phyloP scores from a whole-genome alignment of 1,284 basidiomycete species.

The Fomitopsis pinicola region DNA sequence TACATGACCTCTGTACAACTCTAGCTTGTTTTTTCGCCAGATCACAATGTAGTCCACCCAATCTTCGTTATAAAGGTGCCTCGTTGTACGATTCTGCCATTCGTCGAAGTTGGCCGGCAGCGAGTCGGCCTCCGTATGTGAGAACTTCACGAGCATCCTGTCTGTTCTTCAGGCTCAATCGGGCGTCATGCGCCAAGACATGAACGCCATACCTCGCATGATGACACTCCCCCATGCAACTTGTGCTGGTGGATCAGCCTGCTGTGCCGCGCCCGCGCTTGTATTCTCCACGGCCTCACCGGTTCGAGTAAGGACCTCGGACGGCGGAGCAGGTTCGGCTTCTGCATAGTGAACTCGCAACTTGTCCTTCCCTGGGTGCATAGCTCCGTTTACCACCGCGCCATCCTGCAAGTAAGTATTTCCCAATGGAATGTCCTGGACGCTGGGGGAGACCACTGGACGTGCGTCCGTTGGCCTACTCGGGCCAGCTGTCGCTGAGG shows the following conservation, averaged over 20 bases:
- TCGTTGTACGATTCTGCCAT: constrained; percentile 53
- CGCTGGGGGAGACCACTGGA: background rate
- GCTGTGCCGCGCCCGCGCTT: constrained; percentile 54
- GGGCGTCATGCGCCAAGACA: constrained; percentile 8
- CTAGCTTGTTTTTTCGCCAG: constrained; percentile 70
- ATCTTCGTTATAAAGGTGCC: constrained; percentile 59
- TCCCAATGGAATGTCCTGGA: background rate
- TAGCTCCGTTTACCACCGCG: background rate
- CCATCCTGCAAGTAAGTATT: background rate
- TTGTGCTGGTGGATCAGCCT: constrained; percentile 21
- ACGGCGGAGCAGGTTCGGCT: constrained; percentile 44
- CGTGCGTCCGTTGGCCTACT: background rate
- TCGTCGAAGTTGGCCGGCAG: constrained; percentile 65
- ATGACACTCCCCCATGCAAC: constrained; percentile 42
- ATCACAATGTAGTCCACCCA: constrained; percentile 79
- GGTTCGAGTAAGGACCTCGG: constrained; percentile 54
- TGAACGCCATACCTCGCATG: constrained; percentile 50
- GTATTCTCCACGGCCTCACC: constrained; percentile 48
- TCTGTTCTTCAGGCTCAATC: constrained; percentile 40
- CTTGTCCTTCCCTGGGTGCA: constrained; percentile 25
- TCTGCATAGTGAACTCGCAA: constrained; percentile 30
- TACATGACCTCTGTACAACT: constrained; percentile 80
- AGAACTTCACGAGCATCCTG: constrained; percentile 78
- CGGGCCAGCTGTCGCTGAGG: background rate
- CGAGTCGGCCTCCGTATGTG: constrained; percentile 51